A percentile compares a stretch with the other conserved stretches of the same genome.
These are phyloP conservation scores for Hippophae tibetana DNA, from an alignment of 306 rosid species.

Conservation along the genomic window DNA sequence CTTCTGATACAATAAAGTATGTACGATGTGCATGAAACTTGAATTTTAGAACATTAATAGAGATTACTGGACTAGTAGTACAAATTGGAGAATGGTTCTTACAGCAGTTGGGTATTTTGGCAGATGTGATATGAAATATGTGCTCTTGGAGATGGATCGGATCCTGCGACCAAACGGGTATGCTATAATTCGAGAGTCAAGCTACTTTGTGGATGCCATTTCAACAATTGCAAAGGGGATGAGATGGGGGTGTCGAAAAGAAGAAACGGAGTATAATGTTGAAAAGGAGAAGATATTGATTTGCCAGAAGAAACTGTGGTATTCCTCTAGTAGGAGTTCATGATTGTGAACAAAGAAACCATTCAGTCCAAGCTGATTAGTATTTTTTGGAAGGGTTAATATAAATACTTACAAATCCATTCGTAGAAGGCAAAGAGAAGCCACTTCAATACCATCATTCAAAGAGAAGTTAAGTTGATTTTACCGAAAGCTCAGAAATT, in stretches of 20 bases:
- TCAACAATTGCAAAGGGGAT: constrained; percentile 55
- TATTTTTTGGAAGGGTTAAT: constrained; percentile 21
- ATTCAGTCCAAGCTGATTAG: constrained; percentile 11
- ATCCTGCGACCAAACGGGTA: constrained; percentile 70
- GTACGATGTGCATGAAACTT: no score
- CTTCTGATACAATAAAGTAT: no score
- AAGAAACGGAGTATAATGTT: constrained; percentile 51
- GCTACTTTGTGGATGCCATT: constrained; percentile 66
- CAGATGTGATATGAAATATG: constrained; percentile 90
- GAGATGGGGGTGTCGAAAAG: constrained; percentile 78
- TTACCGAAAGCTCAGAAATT: constrained; percentile 22
- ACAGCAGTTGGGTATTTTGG: constrained; percentile 12
- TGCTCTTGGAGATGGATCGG: constrained; percentile 92
- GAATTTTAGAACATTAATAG: no score
- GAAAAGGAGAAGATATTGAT: constrained; percentile 80
- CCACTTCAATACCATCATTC: constrained; percentile 31
- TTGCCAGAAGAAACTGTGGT: constrained; percentile 91
- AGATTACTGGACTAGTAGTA: neutral
- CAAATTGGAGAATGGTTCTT: constrained; percentile 9
- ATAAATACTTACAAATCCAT: constrained; percentile 7
- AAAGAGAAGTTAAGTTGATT: constrained; percentile 40
- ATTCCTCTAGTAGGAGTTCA: constrained; percentile 45
- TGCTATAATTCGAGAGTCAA: constrained; percentile 66
- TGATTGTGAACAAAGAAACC: constrained; percentile 32
- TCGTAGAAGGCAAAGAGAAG: constrained; percentile 31